Conservation (phyloP, 164 flowering plant genomes). For the Malania oleifera region DNA sequence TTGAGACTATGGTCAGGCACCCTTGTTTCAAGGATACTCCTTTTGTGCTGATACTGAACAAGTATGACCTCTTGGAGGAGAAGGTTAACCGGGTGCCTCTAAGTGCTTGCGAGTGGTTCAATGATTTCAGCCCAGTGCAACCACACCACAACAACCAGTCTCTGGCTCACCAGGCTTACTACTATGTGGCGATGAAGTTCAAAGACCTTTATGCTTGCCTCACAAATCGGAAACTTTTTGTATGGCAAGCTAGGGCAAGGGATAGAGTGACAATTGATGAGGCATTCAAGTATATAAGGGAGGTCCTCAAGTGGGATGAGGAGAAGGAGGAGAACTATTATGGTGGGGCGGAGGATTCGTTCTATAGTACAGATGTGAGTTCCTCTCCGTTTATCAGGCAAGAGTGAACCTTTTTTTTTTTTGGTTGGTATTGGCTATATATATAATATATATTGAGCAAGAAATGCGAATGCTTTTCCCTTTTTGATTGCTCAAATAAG, state of each 20-base stretch:
- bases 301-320: conserved; percentile 95
- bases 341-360: conserved; percentile 69
- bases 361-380: conserved; percentile 86
- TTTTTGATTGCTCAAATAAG: neutral
- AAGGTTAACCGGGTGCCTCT: conserved; percentile 59
- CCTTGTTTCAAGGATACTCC: conserved; percentile 91
- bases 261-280: conserved; percentile 79
- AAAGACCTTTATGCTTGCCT: conserved; percentile 84
- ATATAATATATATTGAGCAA: no score
- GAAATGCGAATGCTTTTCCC: neutral
- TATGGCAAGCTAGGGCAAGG: conserved; percentile 78
- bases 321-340: conserved; percentile 72
- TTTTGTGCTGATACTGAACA: conserved; percentile 78
- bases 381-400: conserved; percentile 69
- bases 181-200: conserved; percentile 89
- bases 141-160: conserved; percentile 65
- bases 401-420: conserved; percentile 21
- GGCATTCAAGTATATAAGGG: conserved; percentile 84
- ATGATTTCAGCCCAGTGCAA: conserved; percentile 74
- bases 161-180: conserved; percentile 86
- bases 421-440: no score
- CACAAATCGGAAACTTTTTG: conserved; percentile 71
- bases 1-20: conserved; percentile 71
- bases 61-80: conserved; percentile 89
- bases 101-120: conserved; percentile 82